Percentiles rank a stretch among this genome's conserved stretches.
Conservation (phyloP, 768 basidiomycete genomes). For the Lactarius evosmus region DNA sequence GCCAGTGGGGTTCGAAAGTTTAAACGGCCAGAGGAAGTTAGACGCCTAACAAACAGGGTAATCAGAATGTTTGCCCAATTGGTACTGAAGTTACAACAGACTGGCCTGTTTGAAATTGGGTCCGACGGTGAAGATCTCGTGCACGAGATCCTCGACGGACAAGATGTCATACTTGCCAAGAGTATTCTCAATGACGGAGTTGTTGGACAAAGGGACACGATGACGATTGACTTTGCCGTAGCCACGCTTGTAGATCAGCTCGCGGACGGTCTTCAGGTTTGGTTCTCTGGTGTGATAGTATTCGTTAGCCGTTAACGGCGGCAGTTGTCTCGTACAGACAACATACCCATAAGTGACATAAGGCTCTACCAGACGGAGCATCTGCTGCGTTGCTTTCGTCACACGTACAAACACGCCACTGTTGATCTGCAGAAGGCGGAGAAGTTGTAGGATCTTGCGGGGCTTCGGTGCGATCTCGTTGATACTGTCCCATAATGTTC, state of each 20-base stretch:
- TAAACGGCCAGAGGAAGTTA: conserved; percentile 99
- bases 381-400: conserved; percentile 93
- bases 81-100: background rate
- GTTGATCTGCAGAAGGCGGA: conserved; percentile 99
- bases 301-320: background rate
- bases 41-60: conserved; percentile 45
- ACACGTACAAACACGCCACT: conserved; percentile 98
- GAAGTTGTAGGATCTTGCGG: conserved; percentile 97
- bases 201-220: conserved; percentile 92
- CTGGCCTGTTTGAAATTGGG: conserved; percentile 98
- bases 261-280: conserved; percentile 94
- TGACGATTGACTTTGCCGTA: conserved; percentile 99
- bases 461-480: conserved; percentile 99
- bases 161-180: conserved; percentile 96
- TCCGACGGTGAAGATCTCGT: conserved; percentile 92
- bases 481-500: conserved; percentile 60
- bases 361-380: conserved; percentile 96
- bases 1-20: conserved; percentile 97
- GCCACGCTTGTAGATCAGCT: conserved; percentile 98
- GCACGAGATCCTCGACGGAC: conserved; percentile 94
- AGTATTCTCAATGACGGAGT: conserved; percentile 83
- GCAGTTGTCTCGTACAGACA: background rate
- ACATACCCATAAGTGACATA: conserved; percentile 94
- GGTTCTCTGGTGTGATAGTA: conserved; percentile 60
- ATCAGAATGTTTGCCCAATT: background rate